Evolutionary conservation across 257 asterid genomes (phyloP).

Genomic region (Fraxinus pennsylvanica): DNA sequence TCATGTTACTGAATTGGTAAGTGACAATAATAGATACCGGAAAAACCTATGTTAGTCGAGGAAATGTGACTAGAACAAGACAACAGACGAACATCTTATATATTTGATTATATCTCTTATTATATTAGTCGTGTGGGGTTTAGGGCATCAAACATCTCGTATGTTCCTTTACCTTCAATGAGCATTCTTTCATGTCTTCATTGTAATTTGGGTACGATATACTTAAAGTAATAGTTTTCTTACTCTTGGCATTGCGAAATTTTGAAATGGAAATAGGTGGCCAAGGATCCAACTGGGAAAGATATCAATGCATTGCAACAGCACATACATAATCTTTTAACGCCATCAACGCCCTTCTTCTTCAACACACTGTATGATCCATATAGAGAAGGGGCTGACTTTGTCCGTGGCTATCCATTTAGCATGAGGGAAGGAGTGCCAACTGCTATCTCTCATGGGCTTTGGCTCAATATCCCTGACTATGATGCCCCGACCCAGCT

Average conservation of each 20-base stretch:
- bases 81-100: too few species aligned
- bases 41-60: too few species aligned
- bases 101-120: too few species aligned
- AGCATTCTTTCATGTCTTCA: too few species aligned
- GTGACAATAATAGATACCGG: too few species aligned
- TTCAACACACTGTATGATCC: conserved; percentile 64
- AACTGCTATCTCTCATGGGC: conserved; percentile 58
- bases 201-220: background rate
- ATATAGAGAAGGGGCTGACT: conserved; percentile 52
- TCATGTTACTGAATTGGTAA: too few species aligned
- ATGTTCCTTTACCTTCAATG: too few species aligned
- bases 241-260: background rate
- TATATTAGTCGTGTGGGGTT: too few species aligned
- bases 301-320: conserved; percentile 53
- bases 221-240: background rate
- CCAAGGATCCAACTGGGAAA: conserved; percentile 53
- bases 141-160: too few species aligned
- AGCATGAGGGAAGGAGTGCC: conserved; percentile 61
- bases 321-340: conserved; percentile 44
- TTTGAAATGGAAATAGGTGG: conserved; percentile 38
- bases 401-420: conserved; percentile 57
- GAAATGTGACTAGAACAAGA: too few species aligned
- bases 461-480: conserved; percentile 64
- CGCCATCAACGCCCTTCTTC: conserved; percentile 49
- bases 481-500: conserved; percentile 61